These are phyloP conservation scores for Decorospora gaudefroyi DNA, from an alignment of 2,329 filamentous ascomycete species.

Conservation along the genomic window DNA sequence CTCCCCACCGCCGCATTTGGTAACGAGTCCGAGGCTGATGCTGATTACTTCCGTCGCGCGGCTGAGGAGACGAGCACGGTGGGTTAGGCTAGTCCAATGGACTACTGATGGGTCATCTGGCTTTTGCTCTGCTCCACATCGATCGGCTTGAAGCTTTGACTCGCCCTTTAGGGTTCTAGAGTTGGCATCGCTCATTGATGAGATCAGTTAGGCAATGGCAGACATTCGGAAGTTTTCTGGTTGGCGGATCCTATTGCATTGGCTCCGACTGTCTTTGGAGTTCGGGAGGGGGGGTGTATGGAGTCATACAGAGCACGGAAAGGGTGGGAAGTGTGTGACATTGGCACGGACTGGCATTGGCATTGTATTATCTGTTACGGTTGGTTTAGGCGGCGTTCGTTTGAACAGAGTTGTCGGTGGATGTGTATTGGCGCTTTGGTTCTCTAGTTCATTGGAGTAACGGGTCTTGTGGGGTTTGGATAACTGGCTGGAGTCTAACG, in stretches of 20 bases:
- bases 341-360: not conserved
- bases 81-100: slow-evolving; percentile 19
- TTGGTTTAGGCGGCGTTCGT: not conserved
- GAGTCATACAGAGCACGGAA: too few relatives aligned
- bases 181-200: slow-evolving; percentile 12
- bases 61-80: slow-evolving; percentile 48
- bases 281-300: too few relatives aligned
- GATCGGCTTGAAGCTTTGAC: slow-evolving; percentile 17
- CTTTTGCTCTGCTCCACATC: slow-evolving; percentile 8
- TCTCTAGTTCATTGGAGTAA: not conserved
- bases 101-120: not conserved
- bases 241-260: not conserved
- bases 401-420: not conserved
- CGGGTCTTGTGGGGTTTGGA: too few relatives aligned
- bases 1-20: slow-evolving; percentile 39
- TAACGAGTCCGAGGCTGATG: slow-evolving; percentile 30
- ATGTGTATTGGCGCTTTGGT: not conserved
- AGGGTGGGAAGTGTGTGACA: not conserved
- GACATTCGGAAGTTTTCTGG: not conserved
- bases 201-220: slow-evolving; percentile 5
- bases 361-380: not conserved
- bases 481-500: not conserved
- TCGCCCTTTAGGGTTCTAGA: slow-evolving; percentile 15
- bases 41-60: slow-evolving; percentile 45
- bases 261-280: slow-evolving; percentile 1